Evolutionary conservation across 441 rosid species (phyloP).

Genomic region (Euphorbia corollata): DNA sequence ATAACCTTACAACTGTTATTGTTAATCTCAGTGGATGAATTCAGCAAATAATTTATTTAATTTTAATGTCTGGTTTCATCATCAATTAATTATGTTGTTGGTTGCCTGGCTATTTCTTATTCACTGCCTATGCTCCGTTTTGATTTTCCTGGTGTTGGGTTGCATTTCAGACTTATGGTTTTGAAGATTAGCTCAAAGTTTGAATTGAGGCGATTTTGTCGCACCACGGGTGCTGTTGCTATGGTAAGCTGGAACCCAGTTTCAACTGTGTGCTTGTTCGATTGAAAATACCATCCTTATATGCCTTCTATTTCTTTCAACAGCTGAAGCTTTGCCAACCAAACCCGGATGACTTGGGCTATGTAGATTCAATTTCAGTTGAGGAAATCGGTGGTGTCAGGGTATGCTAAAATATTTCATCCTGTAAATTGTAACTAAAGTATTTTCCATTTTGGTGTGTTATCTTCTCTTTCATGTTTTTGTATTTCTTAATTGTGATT

Average conservation of each 20-base stretch:
- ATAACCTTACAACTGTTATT: not conserved
- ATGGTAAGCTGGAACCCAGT: conserved; percentile 42
- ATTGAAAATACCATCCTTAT: conserved; percentile 16
- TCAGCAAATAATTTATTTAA: not conserved
- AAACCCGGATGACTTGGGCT: conserved; percentile 83
- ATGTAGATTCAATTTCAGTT: conserved; percentile 77
- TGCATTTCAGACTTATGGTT: conserved; percentile 75
- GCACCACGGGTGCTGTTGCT: conserved; percentile 93
- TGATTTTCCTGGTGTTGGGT: conserved; percentile 14
- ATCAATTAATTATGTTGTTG: not conserved
- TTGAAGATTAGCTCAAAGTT: conserved; percentile 97
- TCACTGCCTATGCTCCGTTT: not conserved
- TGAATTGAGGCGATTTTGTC: conserved; percentile 92
- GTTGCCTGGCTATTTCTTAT: not conserved
- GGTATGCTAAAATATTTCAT: conserved; percentile 47
- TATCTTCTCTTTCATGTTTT: conserved; percentile 10
- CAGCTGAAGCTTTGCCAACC: conserved; percentile 94
- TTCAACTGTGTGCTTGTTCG: conserved; percentile 2
- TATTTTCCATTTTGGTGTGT: conserved; percentile 9
- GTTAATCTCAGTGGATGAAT: not conserved
- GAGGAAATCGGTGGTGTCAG: conserved; percentile 95
- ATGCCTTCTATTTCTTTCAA: conserved; percentile 14
- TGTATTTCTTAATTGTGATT: not conserved
- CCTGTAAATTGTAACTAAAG: too few relatives aligned
- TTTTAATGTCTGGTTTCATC: not conserved